Percentiles rank a stretch among this genome's conserved stretches.
Conservation (phyloP, 768 basidiomycete genomes). For the Agrocybe praecox region DNA sequence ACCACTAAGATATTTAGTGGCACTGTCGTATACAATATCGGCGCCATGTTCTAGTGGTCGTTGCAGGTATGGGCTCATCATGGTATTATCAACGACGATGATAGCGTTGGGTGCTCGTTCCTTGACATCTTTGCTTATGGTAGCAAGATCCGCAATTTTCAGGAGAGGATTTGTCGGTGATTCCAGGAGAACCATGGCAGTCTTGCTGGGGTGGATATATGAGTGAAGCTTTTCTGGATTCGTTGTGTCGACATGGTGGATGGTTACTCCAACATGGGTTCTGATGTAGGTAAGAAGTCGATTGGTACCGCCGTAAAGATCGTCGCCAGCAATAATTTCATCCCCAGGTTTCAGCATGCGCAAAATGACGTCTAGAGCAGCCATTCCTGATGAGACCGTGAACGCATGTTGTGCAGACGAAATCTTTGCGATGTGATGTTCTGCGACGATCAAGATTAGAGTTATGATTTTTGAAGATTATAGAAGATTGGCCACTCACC, state of each 20-base stretch:
- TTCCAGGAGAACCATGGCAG: slow-evolving; percentile 95
- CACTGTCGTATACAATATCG: slow-evolving; percentile 97
- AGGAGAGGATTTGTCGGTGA: slow-evolving; percentile 97
- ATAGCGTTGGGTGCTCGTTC: slow-evolving; percentile 78
- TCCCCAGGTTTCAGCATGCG: slow-evolving; percentile 94
- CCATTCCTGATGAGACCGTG: slow-evolving; percentile 96
- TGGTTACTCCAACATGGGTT: slow-evolving; percentile 83
- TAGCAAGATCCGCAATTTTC: slow-evolving; percentile 89
- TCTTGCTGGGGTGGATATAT: slow-evolving; percentile 70
- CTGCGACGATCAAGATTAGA: slow-evolving; percentile 42
- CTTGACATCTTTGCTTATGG: slow-evolving; percentile 84
- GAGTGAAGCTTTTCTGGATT: slow-evolving; percentile 62
- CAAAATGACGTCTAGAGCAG: slow-evolving; percentile 93
- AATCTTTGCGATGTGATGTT: slow-evolving; percentile 97
- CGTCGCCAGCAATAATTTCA: slow-evolving; percentile 94
- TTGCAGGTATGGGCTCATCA: slow-evolving; percentile 99
- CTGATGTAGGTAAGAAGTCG: slow-evolving; percentile 89
- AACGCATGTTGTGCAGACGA: slow-evolving; percentile 91
- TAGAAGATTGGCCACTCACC: slow-evolving; percentile 47
- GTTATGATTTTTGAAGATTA: background rate
- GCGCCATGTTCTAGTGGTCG: slow-evolving; percentile 94
- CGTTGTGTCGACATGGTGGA: slow-evolving; percentile 95
- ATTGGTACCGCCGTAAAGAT: slow-evolving; percentile 97
- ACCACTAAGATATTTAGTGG: slow-evolving; percentile 95
- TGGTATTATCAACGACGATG: slow-evolving; percentile 95